Evolutionary conservation across 176 grass and related monocot species (phyloP), one percentile per base, ranked within the genome.

Genomic region (Carex myosuroides): DNA sequence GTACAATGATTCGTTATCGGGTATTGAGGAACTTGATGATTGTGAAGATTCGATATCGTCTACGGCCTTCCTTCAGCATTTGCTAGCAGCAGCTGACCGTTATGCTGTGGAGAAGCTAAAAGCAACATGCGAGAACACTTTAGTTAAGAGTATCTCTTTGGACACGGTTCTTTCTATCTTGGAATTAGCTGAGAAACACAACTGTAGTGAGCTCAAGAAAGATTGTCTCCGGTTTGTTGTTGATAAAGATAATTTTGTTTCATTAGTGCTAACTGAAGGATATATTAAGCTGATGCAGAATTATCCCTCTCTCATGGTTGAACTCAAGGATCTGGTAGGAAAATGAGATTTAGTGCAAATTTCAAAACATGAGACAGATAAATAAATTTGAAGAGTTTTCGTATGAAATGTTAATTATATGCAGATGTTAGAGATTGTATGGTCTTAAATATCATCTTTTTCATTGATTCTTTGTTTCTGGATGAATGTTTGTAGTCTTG

Each of bases 71-170:
- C 17, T 58, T 30, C 55, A 80, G 13, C 5, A 41, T 80, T 41
- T 80, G 33, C 12, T 80, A 55, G 77, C 6, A 13, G 77, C 77
- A 9, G 77, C 77, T n/a, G 77, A 80, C n/a, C 55, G 6, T 39
- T 62, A 80, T 42, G 54, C 46, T 1, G 54, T 80, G 18, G 7
- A 62, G 16, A 39, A 4, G 3, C n/a, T 80, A 3, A 62, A 80
- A 59, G 29, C 1, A 2, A 22, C 61, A 5, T 80, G 77, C 1
- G 77, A 80, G 35, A 1, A 21, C 13, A 37, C n/a, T 13, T 32
- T 80, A 62, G 29, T 20, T 14, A 3, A 80, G 3, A 42, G 17
- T 41, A 80, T 80, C 17, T 29, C 55, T 3, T 37, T 60, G 29
- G 55, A 61, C 1, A 80, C 29, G 4, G 77, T 62, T 37, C 6